Conservation (phyloP, 495 filamentous ascomycete genomes). For the Hyaloscypha variabilis region DNA sequence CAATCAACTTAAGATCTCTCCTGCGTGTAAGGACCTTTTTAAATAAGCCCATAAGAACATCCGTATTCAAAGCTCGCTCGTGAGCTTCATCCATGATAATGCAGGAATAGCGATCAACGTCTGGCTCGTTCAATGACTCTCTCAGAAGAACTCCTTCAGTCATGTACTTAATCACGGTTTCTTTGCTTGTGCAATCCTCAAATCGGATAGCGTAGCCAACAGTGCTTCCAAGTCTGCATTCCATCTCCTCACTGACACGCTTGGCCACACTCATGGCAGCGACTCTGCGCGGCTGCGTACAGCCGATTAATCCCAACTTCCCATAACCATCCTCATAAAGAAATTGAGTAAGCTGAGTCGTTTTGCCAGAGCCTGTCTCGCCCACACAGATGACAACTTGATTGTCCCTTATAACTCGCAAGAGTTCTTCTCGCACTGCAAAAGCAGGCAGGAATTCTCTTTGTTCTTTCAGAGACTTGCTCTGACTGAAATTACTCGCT, state of each 20-base stretch:
- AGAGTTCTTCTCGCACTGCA: conserved; percentile 92
- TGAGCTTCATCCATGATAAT: conserved; percentile 99
- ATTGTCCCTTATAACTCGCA: conserved; percentile 94
- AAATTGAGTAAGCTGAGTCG: conserved; percentile 95
- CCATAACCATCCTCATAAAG: conserved; percentile 93
- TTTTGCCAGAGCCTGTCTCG: conserved; percentile 96
- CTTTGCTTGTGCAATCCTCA: conserved; percentile 94
- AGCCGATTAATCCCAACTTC: conserved; percentile 85
- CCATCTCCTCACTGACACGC: conserved; percentile 98
- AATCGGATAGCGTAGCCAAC: conserved; percentile 99
- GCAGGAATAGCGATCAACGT: conserved; percentile 95
- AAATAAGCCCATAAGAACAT: conserved; percentile 95
- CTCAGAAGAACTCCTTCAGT: conserved; percentile 95
- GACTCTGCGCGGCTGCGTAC: conserved; percentile 92
- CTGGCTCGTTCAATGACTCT: conserved; percentile 87
- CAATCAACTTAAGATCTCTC: conserved; percentile 93
- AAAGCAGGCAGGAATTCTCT: conserved; percentile 94
- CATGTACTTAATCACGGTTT: conserved; percentile 99
- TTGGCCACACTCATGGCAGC: conserved; percentile 99
- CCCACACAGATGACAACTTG: conserved; percentile 97
- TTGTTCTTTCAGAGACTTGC: conserved; percentile 88
- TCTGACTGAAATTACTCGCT: conserved; percentile 89
- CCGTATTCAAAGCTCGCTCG: conserved; percentile 94
- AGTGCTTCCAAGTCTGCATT: conserved; percentile 82
- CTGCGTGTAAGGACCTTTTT: conserved; percentile 93